A percentile compares a stretch with the other conserved stretches of the same genome.
These are phyloP conservation scores for Vitis vinifera DNA, from an alignment of 164 flowering plant species.

Conservation along the genomic window ASM3070453v1 NC_081805.1:7760001-7760500, in stretches of 20 bases:
- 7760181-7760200: constrained; percentile 6
- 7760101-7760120: neutral
- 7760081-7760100: neutral
- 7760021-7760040: too few species aligned
- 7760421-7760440: constrained; percentile 19
- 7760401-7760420: neutral
- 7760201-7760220: constrained; percentile 5
- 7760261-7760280: neutral
- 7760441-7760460: neutral
- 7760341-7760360: constrained; percentile 8
- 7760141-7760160: constrained; percentile 14
- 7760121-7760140: constrained; percentile 21
- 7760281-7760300: neutral
- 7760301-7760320: neutral
- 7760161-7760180: constrained; percentile 28
- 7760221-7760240: constrained; percentile 14
- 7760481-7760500: neutral
- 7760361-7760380: neutral
- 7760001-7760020: too few species aligned
- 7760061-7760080: too few species aligned
- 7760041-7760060: too few species aligned
- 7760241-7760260: constrained; percentile 10
- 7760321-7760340: neutral
- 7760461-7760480: neutral
- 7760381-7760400: too few species aligned